Evolutionary conservation across 2,329 filamentous ascomycete genomes (phyloP).

Genomic region (Waltergamsia citrina): DNA sequence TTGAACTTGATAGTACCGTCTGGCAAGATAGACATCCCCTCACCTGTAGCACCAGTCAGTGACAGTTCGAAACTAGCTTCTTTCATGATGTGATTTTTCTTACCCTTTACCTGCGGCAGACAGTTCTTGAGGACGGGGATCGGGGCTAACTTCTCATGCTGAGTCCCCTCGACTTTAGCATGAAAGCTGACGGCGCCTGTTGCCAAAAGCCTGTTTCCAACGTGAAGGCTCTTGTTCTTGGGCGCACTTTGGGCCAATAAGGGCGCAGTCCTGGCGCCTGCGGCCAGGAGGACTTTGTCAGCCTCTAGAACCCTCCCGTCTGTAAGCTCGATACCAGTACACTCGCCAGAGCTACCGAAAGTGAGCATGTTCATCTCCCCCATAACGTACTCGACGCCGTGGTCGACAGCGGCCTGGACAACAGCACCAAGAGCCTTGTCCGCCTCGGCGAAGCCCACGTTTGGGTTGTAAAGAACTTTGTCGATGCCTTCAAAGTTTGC

Average conservation of each 20-base stretch:
- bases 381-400: constrained; percentile 45
- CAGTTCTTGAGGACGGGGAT: constrained; percentile 45
- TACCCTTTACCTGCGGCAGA: constrained; percentile 29
- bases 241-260: constrained; percentile 42
- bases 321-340: constrained; percentile 37
- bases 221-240: constrained; percentile 37
- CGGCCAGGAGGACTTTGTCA: constrained; percentile 42
- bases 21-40: constrained; percentile 32
- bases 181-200: constrained; percentile 41
- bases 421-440: constrained; percentile 46
- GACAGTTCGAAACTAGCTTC: not conserved
- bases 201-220: constrained; percentile 42
- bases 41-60: constrained; percentile 16
- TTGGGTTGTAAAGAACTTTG: constrained; percentile 46
- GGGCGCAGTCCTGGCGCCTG: constrained; percentile 46
- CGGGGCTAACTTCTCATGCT: constrained; percentile 34
- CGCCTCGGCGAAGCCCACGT: constrained; percentile 49
- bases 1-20: constrained; percentile 51
- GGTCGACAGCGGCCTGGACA: constrained; percentile 37
- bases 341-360: constrained; percentile 34
- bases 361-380: constrained; percentile 36
- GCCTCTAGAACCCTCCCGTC: constrained; percentile 37
- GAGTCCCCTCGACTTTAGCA: constrained; percentile 26
- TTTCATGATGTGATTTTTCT: not conserved
- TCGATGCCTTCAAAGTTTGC: constrained; percentile 46